Base-by-base conservation (phyloP, 2,329 filamentous ascomycete species). In the Pseudogymnoascus sp. region DNA sequence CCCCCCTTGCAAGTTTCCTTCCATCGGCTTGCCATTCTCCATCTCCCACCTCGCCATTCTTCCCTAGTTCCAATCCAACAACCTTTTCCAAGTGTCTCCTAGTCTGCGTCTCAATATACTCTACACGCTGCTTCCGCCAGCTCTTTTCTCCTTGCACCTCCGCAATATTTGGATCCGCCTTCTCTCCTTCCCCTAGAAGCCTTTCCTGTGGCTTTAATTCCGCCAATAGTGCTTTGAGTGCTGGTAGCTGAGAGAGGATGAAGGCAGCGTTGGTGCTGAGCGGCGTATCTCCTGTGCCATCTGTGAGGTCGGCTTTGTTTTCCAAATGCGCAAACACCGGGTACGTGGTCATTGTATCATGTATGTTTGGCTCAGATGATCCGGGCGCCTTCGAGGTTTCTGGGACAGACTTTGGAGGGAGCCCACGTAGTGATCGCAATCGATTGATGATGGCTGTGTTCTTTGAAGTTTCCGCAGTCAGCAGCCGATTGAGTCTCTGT, bases 81-180 rank as follows among this genome's bases (percentile, higher is more conserved):
- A 84, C 78, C 29, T 77, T 81, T 76, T 96, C 90, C 41, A 97
- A 77, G 72, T 95, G 90, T 64, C 89, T 81, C 67, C 85, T 80
- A 60, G 90, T 90, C 70, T 92, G 87, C 61, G 83, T 82, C 75
- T 97, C 92, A 59, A 97, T 86, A 72, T 97, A 97, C 67, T 89
- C 83, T 63, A 88, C 81, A 64, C 93, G 80, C 72, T 94, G 86
- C 61, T 86, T 82, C 39, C 86, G 82, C 77, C 85, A 90, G 52
- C 81, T 81, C 70, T 81, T 79, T 63, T 77, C 73, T 31, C 72
- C 71, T 3, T 74, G 74, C 29, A 73, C 72, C 3, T 74, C 70
- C 0, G 72, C 68, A 21, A 55, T 33, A 35, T 21, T 66, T 10
- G 45, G 61, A 11, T 62, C 61, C 14, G 58, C 55, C 61, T 16